Percentiles rank a stretch among this genome's conserved stretches.
These are phyloP conservation scores for Hymenoscyphus repandus DNA, from an alignment of 2,329 filamentous ascomycete species.

Conservation along the genomic window DNA sequence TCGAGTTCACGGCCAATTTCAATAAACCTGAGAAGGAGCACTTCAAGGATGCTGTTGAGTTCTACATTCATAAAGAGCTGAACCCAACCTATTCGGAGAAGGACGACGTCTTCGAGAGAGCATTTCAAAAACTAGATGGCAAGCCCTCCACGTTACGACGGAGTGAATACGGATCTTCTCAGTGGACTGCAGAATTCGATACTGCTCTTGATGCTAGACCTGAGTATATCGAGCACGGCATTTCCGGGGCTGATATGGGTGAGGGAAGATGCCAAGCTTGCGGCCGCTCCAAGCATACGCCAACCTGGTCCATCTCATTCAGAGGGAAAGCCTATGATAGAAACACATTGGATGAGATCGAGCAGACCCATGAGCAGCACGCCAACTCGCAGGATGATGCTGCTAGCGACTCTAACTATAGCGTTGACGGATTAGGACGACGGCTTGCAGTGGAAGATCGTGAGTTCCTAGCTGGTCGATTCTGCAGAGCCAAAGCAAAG, in stretches of 20 bases:
- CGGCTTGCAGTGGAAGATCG: constrained; percentile 38
- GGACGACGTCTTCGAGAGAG: constrained; percentile 60
- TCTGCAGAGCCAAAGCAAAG: constrained; percentile 59
- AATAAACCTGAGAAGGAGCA: constrained; percentile 66
- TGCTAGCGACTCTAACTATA: constrained; percentile 12
- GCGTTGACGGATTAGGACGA: constrained; percentile 42
- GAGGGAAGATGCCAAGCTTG: constrained; percentile 46
- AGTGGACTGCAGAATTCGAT: constrained; percentile 65
- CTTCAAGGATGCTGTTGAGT: constrained; percentile 70
- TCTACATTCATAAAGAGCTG: constrained; percentile 75
- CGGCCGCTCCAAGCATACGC: constrained; percentile 62
- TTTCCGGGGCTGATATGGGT: constrained; percentile 34
- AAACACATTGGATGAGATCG: constrained; percentile 60
- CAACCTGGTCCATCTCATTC: constrained; percentile 59
- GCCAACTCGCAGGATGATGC: constrained; percentile 37
- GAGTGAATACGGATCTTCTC: constrained; percentile 67
- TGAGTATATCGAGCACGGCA: constrained; percentile 35
- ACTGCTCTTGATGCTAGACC: constrained; percentile 62
- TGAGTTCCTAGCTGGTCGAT: constrained; percentile 27
- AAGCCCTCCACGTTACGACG: constrained; percentile 59
- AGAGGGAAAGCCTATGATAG: constrained; percentile 61
- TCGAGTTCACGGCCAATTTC: constrained; percentile 62
- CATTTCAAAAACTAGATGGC: constrained; percentile 67
- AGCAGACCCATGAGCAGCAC: constrained; percentile 37
- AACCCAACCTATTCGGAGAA: constrained; percentile 63